phyloP scores from a whole-genome alignment of 1,284 basidiomycete species.

The Sporisorium exsertum region DNA sequence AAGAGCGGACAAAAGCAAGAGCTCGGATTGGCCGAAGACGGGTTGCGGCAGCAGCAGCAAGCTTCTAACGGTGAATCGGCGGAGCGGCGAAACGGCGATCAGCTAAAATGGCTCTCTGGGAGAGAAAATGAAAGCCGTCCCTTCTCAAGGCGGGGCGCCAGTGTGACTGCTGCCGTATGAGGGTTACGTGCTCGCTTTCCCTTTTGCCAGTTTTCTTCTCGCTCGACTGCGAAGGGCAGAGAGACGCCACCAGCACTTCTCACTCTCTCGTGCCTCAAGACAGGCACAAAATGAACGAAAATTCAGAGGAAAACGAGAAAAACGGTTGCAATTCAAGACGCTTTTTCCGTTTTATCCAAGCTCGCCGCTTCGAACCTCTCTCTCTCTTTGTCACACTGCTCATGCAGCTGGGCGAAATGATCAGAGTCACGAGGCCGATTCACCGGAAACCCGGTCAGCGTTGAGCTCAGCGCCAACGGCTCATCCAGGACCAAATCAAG shows the following conservation, averaged over 20 bases:
- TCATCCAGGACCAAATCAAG: no score
- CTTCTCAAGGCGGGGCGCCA: conserved; percentile 7
- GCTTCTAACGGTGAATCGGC: not conserved
- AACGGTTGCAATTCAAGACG: not conserved
- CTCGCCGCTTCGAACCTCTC: not conserved
- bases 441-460: not conserved
- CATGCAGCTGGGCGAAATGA: not conserved
- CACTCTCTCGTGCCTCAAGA: not conserved
- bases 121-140: not conserved
- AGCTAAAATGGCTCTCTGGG: conserved; percentile 1
- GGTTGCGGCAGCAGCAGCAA: not conserved
- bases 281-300: not conserved
- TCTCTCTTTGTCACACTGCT: no score
- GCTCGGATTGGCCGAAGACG: conserved; percentile 29
- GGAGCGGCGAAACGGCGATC: conserved; percentile 7
- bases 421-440: not conserved
- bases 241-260: no score
- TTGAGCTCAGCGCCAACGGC: no score
- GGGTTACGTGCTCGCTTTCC: not conserved
- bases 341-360: not conserved
- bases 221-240: no score
- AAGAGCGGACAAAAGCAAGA: conserved; percentile 23
- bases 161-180: not conserved
- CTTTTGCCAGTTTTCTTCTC: no score
- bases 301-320: not conserved